A percentile compares a stretch with the other conserved stretches of the same genome.
These are phyloP conservation scores for Halenospora varia DNA, from an alignment of 495 filamentous ascomycete genomes.

Conservation along the genomic window DNA sequence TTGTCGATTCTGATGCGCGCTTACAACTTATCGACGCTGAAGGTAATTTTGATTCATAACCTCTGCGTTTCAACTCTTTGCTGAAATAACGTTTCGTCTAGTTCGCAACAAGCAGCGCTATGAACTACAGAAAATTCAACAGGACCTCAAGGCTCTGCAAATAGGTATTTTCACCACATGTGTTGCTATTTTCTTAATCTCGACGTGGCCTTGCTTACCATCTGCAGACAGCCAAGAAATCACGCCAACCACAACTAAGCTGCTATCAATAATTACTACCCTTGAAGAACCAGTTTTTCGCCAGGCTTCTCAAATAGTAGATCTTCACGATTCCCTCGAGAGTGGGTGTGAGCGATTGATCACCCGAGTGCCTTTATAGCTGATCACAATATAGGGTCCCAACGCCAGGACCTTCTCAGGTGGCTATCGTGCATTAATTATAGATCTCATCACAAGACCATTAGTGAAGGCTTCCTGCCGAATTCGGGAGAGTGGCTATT, in stretches of 20 bases:
- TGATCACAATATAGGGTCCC: too few species aligned
- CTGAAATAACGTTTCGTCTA: too few species aligned
- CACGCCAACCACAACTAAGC: constrained; percentile 1
- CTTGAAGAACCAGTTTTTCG: not conserved
- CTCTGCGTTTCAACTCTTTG: too few species aligned
- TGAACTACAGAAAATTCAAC: too few species aligned
- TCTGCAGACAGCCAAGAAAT: not conserved
- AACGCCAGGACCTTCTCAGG: constrained; percentile 13
- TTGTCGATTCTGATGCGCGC: not conserved
- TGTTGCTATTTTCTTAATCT: too few species aligned
- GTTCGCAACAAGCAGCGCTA: too few species aligned
- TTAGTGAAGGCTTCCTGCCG: not conserved
- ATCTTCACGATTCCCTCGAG: constrained; percentile 2
- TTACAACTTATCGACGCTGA: not conserved
- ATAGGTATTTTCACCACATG: too few species aligned
- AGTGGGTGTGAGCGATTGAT: too few species aligned
- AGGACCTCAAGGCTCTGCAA: too few species aligned
- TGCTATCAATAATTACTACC: too few species aligned
- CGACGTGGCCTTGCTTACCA: too few species aligned
- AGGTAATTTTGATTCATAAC: not conserved
- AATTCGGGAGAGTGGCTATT: constrained; percentile 5
- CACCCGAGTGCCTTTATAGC: too few species aligned
- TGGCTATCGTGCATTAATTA: constrained; percentile 6
- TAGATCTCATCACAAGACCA: not conserved
- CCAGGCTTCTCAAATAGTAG: not conserved